These are phyloP conservation scores for Penicillium pancosmium DNA, from an alignment of 495 filamentous ascomycete species.

Conservation along the genomic window DNA sequence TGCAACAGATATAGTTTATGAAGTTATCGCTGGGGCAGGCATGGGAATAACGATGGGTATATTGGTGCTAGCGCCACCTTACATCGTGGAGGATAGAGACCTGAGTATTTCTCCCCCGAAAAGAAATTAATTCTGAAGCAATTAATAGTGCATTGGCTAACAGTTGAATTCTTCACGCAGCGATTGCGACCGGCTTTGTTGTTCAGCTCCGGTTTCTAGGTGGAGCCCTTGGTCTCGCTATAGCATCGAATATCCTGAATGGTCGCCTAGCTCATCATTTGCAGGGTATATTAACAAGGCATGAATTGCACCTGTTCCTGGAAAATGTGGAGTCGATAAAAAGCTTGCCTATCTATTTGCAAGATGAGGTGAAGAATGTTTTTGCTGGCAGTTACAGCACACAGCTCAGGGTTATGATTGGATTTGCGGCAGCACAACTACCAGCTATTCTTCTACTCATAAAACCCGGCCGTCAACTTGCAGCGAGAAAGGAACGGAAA, in stretches of 20 bases:
- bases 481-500: constrained; percentile 7
- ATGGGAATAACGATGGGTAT: constrained; percentile 41
- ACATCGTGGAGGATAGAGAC: constrained; percentile 51
- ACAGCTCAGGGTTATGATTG: constrained; percentile 34
- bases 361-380: constrained; percentile 17
- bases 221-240: constrained; percentile 55
- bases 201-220: constrained; percentile 61
- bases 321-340: constrained; percentile 22
- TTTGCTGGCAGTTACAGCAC: constrained; percentile 29
- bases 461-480: constrained; percentile 23
- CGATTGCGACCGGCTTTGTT: constrained; percentile 56
- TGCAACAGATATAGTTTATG: constrained; percentile 50
- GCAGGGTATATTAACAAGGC: constrained; percentile 15
- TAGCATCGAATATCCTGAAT: constrained; percentile 41
- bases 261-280: constrained; percentile 26
- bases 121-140: background rate
- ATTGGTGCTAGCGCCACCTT: constrained; percentile 52
- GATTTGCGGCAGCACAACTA: constrained; percentile 33
- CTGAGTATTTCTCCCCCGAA: constrained; percentile 33
- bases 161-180: constrained; percentile 21
- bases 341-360: constrained; percentile 14
- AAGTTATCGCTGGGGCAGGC: constrained; percentile 57
- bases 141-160: constrained; percentile 3
- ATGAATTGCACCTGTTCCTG: constrained; percentile 31
- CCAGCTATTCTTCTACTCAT: constrained; percentile 25